Base-by-base conservation (phyloP, 306 rosid genomes). In the Glycine latifolia region DNA sequence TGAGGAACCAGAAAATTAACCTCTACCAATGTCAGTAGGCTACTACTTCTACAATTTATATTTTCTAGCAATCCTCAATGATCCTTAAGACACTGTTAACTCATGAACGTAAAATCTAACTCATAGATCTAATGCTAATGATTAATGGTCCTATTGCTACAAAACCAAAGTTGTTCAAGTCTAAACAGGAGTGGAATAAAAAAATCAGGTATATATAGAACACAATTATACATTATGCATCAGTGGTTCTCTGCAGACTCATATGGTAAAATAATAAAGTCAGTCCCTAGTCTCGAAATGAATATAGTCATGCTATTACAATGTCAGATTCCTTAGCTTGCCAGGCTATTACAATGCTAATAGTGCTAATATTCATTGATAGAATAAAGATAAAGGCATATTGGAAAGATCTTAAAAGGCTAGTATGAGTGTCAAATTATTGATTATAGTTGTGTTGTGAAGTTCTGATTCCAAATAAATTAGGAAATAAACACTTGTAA, bases 1-100 rank as follows among this genome's bases (percentile, higher is more conserved):
- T 49, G 31, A 49, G 37, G 68, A 67, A 68, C 41, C 59, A 68
- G 10, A 76, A 82, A 69, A 76, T 16, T 59, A 75, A 9, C 63
- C 73, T 46, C 58, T 8, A 49, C 54, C 37, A 68, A 37, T 13
- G 35, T 33, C 67, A 31, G 67, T 61, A 61, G 67, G 70, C 17
- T 74, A 75, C 60, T 65, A 52, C 59, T 20, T n/a, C 31, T 59
- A 16, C 33, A 68, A 55, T 67, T 59, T 20, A 58, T 77, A 26
- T 17, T 68, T 70, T 43, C 41, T 10, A 63, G 47, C 58, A 71
- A 49, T 39, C 56, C 59, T 33, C 62, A 5, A 52, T 56, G 39
- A 75, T 49, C 81, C 53, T 16, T 39, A 61, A 70, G 65, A 50
- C 67, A 9, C n/a, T 56, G 67, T 59, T 76, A 37, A 4, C 41